Conservation (phyloP, 2,329 filamentous ascomycete genomes). For the Claviceps fusiformis region DNA sequence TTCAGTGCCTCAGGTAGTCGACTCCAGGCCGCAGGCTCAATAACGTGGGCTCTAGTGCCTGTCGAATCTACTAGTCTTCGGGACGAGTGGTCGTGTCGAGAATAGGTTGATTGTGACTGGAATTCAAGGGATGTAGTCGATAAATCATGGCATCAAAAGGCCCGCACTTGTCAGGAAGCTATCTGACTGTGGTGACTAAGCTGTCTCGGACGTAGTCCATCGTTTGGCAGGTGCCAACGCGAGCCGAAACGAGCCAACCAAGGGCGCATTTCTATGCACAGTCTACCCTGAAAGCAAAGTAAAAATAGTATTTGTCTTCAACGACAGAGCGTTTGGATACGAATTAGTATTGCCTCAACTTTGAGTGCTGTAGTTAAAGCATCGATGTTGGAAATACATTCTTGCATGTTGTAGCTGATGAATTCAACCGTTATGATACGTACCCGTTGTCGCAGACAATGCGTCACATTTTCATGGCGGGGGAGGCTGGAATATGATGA, state of each 20-base stretch:
- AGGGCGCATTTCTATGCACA: too few relatives aligned
- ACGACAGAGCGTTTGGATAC: background rate
- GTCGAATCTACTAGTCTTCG: background rate
- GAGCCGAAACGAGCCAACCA: too few relatives aligned
- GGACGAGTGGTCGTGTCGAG: background rate
- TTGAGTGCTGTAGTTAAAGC: too few relatives aligned
- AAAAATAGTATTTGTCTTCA: background rate
- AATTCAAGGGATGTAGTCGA: slow-evolving; percentile 6
- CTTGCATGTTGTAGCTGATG: too few relatives aligned
- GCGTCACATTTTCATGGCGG: too few relatives aligned
- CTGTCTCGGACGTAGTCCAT: background rate
- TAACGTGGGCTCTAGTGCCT: background rate
- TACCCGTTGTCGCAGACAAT: too few relatives aligned
- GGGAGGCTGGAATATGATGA: too few relatives aligned
- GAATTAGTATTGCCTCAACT: background rate
- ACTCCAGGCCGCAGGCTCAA: background rate
- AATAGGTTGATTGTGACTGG: background rate
- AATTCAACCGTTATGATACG: too few relatives aligned
- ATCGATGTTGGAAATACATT: too few relatives aligned
- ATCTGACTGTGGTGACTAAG: background rate
- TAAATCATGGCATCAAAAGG: background rate
- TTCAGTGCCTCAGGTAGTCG: too few relatives aligned
- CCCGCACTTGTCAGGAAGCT: background rate
- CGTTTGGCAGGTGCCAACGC: background rate
- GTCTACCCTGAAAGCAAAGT: background rate